Evolutionary conservation across 441 rosid genomes (phyloP), one percentile per base, ranked within the genome.

Genomic region (Aleurites moluccanus): DNA sequence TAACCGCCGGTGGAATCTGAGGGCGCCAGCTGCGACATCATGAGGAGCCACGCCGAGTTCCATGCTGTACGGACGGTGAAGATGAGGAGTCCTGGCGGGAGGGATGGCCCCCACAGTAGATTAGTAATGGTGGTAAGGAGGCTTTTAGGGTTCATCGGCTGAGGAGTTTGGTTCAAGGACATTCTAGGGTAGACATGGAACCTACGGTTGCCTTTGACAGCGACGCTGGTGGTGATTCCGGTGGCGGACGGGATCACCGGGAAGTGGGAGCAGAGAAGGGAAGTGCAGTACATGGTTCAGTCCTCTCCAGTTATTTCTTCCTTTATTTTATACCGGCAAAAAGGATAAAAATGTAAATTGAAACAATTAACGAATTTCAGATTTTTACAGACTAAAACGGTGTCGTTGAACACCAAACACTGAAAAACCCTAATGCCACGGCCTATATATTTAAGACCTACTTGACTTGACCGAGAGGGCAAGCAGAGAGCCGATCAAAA

Each of bases 21-120:
- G 57, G 98, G 98, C 23, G 99, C 99, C 25, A 94, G 90, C 78
- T 91, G 98, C 61, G 96, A 84, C 98, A 94, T 91, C 98, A 92
- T 91, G 76, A 92, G 85, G 18, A 85, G 89, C 99, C 99, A 91
- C 10, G 93, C 69, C 73, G 96, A 74, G 78, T 79, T 80, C 98
- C 96, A 91, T 3, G 90, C 86, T 35, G 86, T 84, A 67, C 99
- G 90, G 83, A 86, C 90, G 65, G 97, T 80, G 81, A 92, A 82
- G 83, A 94, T 83, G 11, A 94, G 94, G 64, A 94, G 84, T 21
- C 96, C 97, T 28, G 97, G 97, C 3, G 99, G 98, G 16, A 92
- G 94, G 13, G 99, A 92, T 14, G 90, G 86, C 0, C 99, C 99
- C 96, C 96, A 91, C 1, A 92, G 89, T 77, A 92, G 87, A 59